phyloP scores from a whole-genome alignment of 257 asterid genomes.

The Mentha longifolia region DNA sequence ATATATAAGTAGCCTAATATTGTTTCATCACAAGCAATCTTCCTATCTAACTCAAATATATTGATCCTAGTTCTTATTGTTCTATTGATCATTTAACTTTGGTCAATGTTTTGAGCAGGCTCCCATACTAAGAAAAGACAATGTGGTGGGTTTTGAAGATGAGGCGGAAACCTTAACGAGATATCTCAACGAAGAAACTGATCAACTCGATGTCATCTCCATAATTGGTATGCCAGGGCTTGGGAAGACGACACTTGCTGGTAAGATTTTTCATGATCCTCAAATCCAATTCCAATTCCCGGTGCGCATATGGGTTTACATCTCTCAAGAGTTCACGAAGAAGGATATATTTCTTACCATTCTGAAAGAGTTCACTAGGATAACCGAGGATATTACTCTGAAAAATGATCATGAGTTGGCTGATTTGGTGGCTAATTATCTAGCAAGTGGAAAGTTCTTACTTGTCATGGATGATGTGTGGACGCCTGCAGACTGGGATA shows the following conservation, averaged over 20 bases:
- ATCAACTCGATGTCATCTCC: slow-evolving; percentile 36
- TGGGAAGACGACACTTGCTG: slow-evolving; percentile 50
- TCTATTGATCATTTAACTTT: neutral
- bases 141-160: slow-evolving; percentile 43
- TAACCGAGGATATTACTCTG: slow-evolving; percentile 10
- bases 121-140: slow-evolving; percentile 33
- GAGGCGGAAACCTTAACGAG: slow-evolving; percentile 32
- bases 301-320: slow-evolving; percentile 39
- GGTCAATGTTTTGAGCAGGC: slow-evolving; percentile 18
- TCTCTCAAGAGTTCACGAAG: too few relatives aligned
- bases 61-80: neutral
- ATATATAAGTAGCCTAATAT: too few relatives aligned
- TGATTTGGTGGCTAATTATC: neutral
- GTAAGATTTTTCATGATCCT: slow-evolving; percentile 34
- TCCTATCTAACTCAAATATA: neutral
- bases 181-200: slow-evolving; percentile 25
- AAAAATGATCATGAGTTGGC: slow-evolving; percentile 28
- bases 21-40: neutral
- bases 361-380: slow-evolving; percentile 22
- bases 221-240: slow-evolving; percentile 50
- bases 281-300: slow-evolving; percentile 32
- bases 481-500: slow-evolving; percentile 34
- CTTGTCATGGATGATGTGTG: slow-evolving; percentile 50
- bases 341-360: slow-evolving; percentile 27
- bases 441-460: slow-evolving; percentile 34